Base-by-base conservation (phyloP, 495 filamentous ascomycete species). In the Glonium stellatum region DNA sequence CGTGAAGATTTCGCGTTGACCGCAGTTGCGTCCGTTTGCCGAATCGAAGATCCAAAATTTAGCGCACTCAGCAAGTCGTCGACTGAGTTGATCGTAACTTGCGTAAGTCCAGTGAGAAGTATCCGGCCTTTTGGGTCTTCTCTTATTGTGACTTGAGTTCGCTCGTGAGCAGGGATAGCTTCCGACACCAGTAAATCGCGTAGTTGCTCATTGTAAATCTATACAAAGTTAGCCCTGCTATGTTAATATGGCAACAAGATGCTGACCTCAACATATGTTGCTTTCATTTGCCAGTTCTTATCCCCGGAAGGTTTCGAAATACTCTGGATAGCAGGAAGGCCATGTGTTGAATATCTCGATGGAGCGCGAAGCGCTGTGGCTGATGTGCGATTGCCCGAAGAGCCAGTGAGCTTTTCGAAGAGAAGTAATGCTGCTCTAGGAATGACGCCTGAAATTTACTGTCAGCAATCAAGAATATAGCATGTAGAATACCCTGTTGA, bases 1-100 rank as follows among this genome's bases (percentile, higher is more conserved):
- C 93, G 90, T n/a, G 93, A 99, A 1, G 95, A 97, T 67, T 95
- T 90, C 41, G 92, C 93, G 73, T 99, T 99, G 65, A 99, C 92
- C 0, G 95, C 93, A 11, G 93, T 99, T n/a, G 93, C 90, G 74
- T 99, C 93, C 1, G 93, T 99, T 71, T 99, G 93, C 46, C 93
- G 85, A 68, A 99, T 95, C 11, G 87, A 83, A 1, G 93, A 99
- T 31, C 93, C 93, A 68, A 92, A 90, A 72, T 90, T 93, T 53
- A 99, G 75, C 23, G 88, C 89, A 59, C 83, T 83, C 70, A 99
- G 80, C 36, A 99, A 77, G 72, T 99, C 93, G 12, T 97, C 92
- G 18, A 92, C 85, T 4, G 87, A 96, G 66, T 96, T 93, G 66
- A 99, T 89, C 12, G 85, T 84, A 55, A 99, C 84, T 71, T 96